A percentile compares a stretch with the other conserved stretches of the same genome.
Evolutionary conservation across 768 basidiomycete genomes (phyloP).

Genomic region (Leccinum barrowsii): DNA sequence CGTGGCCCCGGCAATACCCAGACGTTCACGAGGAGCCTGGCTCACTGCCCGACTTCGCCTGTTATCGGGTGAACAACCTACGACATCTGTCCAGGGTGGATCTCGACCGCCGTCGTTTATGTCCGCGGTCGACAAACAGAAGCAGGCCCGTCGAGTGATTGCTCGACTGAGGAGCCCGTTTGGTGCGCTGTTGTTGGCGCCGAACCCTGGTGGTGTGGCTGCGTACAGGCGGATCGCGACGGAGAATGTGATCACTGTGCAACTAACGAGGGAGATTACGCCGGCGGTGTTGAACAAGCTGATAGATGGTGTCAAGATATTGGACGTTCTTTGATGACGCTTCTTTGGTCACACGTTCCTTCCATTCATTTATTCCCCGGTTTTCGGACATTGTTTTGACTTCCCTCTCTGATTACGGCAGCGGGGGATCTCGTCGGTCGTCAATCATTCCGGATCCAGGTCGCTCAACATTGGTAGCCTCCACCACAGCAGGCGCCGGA

Average conservation of each 20-base stretch:
- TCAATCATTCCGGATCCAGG: constrained; percentile 88
- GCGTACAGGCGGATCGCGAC: constrained; percentile 13
- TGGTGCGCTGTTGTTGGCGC: neutral
- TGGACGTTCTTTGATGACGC: neutral
- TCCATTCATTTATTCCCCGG: too few species aligned
- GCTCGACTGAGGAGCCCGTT: neutral
- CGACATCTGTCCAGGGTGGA: neutral
- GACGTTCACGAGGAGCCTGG: neutral
- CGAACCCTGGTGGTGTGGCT: neutral
- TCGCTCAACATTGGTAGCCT: constrained; percentile 64
- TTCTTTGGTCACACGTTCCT: too few species aligned
- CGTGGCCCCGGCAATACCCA: neutral
- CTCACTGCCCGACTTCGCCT: neutral
- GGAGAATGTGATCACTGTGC: constrained; percentile 9
- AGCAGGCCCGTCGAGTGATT: neutral
- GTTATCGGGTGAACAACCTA: neutral
- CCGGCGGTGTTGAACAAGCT: neutral
- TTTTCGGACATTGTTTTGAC: too few species aligned
- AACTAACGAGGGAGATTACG: neutral
- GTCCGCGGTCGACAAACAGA: neutral
- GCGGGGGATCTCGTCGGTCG: constrained; percentile 72
- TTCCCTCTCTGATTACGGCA: constrained; percentile 75
- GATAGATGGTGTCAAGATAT: neutral
- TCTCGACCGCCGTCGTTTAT: neutral
- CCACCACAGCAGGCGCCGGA: constrained; percentile 31